Conservation (phyloP, 2,329 filamentous ascomycete genomes). For the Zopfia rhizophila region DNA sequence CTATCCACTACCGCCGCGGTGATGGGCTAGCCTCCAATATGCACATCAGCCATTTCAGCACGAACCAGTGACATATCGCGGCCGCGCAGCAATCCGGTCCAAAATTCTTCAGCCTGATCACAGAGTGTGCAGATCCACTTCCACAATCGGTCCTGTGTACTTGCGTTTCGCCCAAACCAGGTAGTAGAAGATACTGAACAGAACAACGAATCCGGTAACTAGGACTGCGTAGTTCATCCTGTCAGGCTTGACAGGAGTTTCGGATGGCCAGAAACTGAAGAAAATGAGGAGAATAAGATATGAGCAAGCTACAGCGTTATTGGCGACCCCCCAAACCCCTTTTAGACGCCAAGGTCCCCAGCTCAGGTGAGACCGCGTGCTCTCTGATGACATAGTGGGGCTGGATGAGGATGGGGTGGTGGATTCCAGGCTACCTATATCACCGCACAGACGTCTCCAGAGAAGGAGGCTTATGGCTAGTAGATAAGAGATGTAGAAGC, state of each 20-base stretch:
- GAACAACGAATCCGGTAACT: conserved; percentile 40
- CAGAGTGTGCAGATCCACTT: conserved; percentile 30
- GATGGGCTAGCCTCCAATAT: too few relatives aligned
- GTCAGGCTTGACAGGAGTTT: conserved; percentile 22
- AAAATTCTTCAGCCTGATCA: too few relatives aligned
- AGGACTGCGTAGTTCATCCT: conserved; percentile 49
- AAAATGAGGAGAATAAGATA: conserved; percentile 47
- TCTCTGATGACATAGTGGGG: conserved; percentile 29
- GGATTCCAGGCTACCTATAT: conserved; percentile 34
- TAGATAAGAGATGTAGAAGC: conserved; percentile 50
- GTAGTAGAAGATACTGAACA: conserved; percentile 46
- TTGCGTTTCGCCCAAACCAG: conserved; percentile 38
- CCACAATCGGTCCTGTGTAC: conserved; percentile 48
- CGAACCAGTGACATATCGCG: too few relatives aligned
- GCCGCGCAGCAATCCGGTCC: too few relatives aligned
- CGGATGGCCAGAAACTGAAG: conserved; percentile 48
- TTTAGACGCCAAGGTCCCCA: conserved; percentile 50
- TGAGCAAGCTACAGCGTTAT: conserved; percentile 45
- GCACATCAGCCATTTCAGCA: too few relatives aligned
- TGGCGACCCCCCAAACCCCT: conserved; percentile 38
- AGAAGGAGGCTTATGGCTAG: conserved; percentile 45
- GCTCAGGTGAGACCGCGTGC: conserved; percentile 31
- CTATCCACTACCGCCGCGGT: too few relatives aligned
- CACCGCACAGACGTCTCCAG: conserved; percentile 48
- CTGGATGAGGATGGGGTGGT: conserved; percentile 30